A percentile compares a stretch with the other conserved stretches of the same genome.
phyloP scores from a whole-genome alignment of 495 filamentous ascomycete species.

The Podospora appendiculata region DNA sequence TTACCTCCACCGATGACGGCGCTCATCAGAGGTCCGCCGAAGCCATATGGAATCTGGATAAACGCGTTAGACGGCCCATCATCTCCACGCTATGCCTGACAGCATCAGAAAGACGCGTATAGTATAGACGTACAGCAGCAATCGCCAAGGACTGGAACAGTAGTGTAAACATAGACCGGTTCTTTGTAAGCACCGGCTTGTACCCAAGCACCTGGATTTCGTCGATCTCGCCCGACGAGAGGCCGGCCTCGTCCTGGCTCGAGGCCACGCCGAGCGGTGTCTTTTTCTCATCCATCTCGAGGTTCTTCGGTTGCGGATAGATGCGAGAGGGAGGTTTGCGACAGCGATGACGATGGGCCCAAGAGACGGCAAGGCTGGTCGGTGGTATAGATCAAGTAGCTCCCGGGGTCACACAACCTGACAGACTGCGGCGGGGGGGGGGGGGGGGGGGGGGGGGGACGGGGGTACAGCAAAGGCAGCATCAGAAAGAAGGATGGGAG shows the following conservation, averaged over 20 bases:
- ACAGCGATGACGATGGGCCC: too few relatives aligned
- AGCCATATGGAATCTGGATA: conserved; percentile 32
- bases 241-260: conserved; percentile 1
- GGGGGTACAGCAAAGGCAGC: too few relatives aligned
- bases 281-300: conserved; percentile 9
- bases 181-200: conserved; percentile 51
- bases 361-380: too few relatives aligned
- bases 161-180: conserved; percentile 38
- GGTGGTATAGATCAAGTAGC: too few relatives aligned
- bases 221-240: conserved; percentile 6
- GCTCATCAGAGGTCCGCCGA: conserved; percentile 29
- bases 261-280: neutral
- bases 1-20: conserved; percentile 32
- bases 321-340: too few relatives aligned
- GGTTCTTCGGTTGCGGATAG: too few relatives aligned
- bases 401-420: too few relatives aligned
- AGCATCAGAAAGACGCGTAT: too few relatives aligned
- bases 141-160: conserved; percentile 32
- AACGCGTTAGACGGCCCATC: neutral
- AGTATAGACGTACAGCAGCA: conserved; percentile 29
- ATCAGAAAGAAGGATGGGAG: too few relatives aligned
- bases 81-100: too few relatives aligned
- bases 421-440: too few relatives aligned
- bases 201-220: conserved; percentile 49
- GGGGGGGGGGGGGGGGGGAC: too few relatives aligned